phyloP scores from a whole-genome alignment of 1,284 basidiomycete genomes.

The Stygiomarasmius scandens region DNA sequence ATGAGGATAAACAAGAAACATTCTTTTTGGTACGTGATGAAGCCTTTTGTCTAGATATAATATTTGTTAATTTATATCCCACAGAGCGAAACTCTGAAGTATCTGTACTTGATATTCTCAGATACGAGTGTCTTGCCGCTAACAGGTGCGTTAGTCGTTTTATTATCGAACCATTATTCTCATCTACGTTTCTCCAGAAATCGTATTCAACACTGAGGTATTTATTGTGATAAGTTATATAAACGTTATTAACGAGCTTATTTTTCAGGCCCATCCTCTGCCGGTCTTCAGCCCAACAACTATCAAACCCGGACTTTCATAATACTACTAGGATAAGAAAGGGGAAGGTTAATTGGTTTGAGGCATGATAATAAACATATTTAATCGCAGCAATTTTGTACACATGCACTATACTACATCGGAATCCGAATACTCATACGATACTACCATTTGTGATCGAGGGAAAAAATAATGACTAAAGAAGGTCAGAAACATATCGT shows the following conservation, averaged over 20 bases:
- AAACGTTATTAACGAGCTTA: too few relatives aligned
- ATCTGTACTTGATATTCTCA: slow-evolving; percentile 73
- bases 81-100: slow-evolving; percentile 74
- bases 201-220: slow-evolving; percentile 71
- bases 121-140: slow-evolving; percentile 61
- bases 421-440: too few relatives aligned
- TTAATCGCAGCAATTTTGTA: too few relatives aligned
- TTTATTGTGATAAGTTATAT: too few relatives aligned
- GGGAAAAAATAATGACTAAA: too few relatives aligned
- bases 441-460: too few relatives aligned
- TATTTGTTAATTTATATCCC: slow-evolving; percentile 6
- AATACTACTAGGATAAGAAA: too few relatives aligned
- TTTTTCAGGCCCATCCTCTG: slow-evolving; percentile 60
- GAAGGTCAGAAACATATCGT: too few relatives aligned
- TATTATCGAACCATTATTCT: background rate
- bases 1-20: slow-evolving; percentile 79
- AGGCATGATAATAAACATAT: too few relatives aligned
- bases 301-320: background rate
- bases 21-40: slow-evolving; percentile 59
- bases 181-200: background rate
- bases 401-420: too few relatives aligned
- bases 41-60: background rate
- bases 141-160: slow-evolving; percentile 40
- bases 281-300: slow-evolving; percentile 53
- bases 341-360: too few relatives aligned